Evolutionary conservation across 2,329 filamentous ascomycete species (phyloP), one percentile per base, ranked within the genome.

Genomic region (Sporothrix brunneoviolacea): DNA sequence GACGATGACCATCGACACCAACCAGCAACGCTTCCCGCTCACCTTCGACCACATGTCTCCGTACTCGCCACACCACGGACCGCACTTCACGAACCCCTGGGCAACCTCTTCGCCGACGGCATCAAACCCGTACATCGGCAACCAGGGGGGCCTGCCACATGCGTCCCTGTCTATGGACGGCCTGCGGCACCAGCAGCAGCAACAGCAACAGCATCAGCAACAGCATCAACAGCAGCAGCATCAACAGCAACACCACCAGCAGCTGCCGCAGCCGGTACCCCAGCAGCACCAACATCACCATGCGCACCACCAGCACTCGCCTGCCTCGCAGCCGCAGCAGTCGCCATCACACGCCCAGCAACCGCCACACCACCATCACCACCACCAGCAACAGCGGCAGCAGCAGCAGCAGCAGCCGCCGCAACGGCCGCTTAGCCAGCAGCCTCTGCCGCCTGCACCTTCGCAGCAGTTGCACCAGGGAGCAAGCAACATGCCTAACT

Each of bases 1-100:
- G 90, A 93, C 89, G 73, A 95, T 95, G 89, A 88, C 91, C 69
- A 82, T 95, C 75, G 89, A 95, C 73, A 82, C 83, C 64, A 87
- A 90, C 69, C 89, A 91, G 72, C 88, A 83, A 74, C 81, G 82
- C 68, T 88, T 86, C 64, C 80, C 78, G 66, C 70, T 95, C 73
- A 82, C 81, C 68, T 93, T 91, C 75, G 88, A 91, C 67, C 77
- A 81, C 67, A 83, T 90, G 76, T 82, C 86, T 66, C 68, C 70
- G 60, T 89, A 88, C 69, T 66, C 75, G 62, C 65, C 77, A 73
- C 64, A 76, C 71, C 64, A 71, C 30, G 38, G 35, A 36, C 82
- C 86, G 57, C 86, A 93, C 58, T 96, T 96, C 73, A 90, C 86
- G 62, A 93, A 96, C 68, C 90, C 90, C 37, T 96, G 91, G 91